Evolutionary conservation across 2,329 filamentous ascomycete genomes (phyloP).

Genomic region (Beauveria rudraprayagi): DNA sequence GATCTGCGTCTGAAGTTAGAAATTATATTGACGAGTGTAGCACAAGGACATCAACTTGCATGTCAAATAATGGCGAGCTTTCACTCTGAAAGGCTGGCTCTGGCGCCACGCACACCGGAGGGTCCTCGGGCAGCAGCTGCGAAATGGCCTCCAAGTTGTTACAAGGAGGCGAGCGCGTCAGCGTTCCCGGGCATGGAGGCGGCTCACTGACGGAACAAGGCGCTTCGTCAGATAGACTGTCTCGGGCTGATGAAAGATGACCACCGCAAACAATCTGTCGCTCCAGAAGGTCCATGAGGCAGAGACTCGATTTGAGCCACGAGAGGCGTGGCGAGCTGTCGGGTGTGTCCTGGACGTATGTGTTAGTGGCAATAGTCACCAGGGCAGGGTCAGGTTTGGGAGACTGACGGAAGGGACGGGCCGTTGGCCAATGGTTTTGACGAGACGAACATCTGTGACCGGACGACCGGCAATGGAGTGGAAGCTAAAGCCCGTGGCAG

Average conservation of each 20-base stretch:
- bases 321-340: conserved; percentile 2
- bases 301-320: conserved; percentile 4
- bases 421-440: conserved; percentile 34
- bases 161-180: conserved; percentile 1
- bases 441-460: conserved; percentile 28
- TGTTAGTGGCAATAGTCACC: background rate
- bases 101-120: background rate
- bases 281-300: conserved; percentile 11
- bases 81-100: background rate
- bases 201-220: conserved; percentile 1
- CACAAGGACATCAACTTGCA: background rate
- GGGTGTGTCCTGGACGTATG: background rate
- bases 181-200: background rate
- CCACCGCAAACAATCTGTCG: conserved; percentile 6
- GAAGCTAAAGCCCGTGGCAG: conserved; percentile 46
- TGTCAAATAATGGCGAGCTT: background rate
- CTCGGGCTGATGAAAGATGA: background rate
- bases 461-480: conserved; percentile 36
- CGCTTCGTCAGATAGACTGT: background rate
- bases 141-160: background rate
- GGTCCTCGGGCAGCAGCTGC: background rate
- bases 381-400: background rate
- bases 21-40: background rate
- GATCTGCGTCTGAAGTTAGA: background rate
- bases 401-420: conserved; percentile 27